phyloP scores from a whole-genome alignment of 1,284 basidiomycete genomes.

The Polyporus tsugae region DNA sequence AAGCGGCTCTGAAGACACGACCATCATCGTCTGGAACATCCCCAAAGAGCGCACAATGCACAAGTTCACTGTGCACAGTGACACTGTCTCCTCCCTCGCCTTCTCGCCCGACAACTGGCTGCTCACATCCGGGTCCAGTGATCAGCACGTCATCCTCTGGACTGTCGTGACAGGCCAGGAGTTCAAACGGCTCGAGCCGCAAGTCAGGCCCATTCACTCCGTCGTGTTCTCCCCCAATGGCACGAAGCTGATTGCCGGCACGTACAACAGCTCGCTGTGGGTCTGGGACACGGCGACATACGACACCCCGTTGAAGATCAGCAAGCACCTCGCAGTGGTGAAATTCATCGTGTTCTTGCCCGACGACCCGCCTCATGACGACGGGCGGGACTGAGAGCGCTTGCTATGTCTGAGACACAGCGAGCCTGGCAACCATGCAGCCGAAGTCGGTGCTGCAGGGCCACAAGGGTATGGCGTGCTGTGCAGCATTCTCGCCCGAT shows the following conservation, averaged over 20 bases:
- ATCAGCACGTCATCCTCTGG: slow-evolving; percentile 33
- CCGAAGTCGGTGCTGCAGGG: slow-evolving; percentile 21
- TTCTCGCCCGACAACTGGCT: slow-evolving; percentile 14
- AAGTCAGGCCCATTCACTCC: slow-evolving; percentile 24
- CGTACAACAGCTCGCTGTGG: slow-evolving; percentile 32
- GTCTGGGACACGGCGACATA: slow-evolving; percentile 37
- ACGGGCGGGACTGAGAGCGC: slow-evolving; percentile 32
- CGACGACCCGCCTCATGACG: slow-evolving; percentile 28
- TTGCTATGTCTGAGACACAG: slow-evolving; percentile 33
- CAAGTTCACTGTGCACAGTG: background rate
- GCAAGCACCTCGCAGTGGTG: slow-evolving; percentile 30
- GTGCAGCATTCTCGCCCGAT: slow-evolving; percentile 37
- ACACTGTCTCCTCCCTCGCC: slow-evolving; percentile 10
- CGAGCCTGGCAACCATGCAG: slow-evolving; percentile 7
- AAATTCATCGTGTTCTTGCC: slow-evolving; percentile 36
- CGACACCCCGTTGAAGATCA: slow-evolving; percentile 10
- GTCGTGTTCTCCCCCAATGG: slow-evolving; percentile 38
- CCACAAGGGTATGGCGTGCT: slow-evolving; percentile 30
- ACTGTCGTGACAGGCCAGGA: slow-evolving; percentile 12
- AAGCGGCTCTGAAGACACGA: slow-evolving; percentile 33
- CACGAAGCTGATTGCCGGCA: slow-evolving; percentile 33
- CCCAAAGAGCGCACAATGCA: background rate
- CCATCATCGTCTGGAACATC: slow-evolving; percentile 33
- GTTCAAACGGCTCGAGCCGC: slow-evolving; percentile 15
- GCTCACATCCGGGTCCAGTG: slow-evolving; percentile 34